Evolutionary conservation across 1,284 basidiomycete genomes (phyloP), one percentile per base, ranked within the genome.

Genomic region (Phellopilus nigrolimitatus): DNA sequence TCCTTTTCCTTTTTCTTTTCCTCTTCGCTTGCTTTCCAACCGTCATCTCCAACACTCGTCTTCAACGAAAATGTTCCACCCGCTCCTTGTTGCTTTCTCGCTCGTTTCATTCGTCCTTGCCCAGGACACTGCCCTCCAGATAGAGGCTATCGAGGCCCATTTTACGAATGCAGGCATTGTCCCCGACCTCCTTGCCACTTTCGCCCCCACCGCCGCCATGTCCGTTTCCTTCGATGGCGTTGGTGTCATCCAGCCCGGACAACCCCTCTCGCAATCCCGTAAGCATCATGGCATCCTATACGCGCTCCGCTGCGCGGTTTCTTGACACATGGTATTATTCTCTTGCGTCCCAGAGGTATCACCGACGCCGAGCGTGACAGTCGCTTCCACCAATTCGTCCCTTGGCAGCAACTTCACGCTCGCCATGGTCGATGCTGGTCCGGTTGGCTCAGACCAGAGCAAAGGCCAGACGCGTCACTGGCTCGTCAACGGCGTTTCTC

Each of bases 381-480:
- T 83, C 50, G 71, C 70, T 2, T 65, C 76, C 13, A 72, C 68
- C 49, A 78, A 78, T 64, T 64, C 71, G 10, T 71, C 73, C 28
- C 60, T 80, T 33, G 62, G 59, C 40, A 74, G 73, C 13, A 73
- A 63, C 31, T 87, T 74, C 66, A 88, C 86, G n/a, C 60, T 90
- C 42, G 69, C 75, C 30, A 84, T 90, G 81, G 75, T 81, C 31
- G 88, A 91, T 60, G 83, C 83, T 13, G 79, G 79, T 55, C 61
- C 74, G 27, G 79, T 82, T 37, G 84, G 83, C 37, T 64, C 71
- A 31, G 72, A 83, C 57, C 68, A 78, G 52, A 64, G 69, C 37
- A 63, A 67, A 8, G 78, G 76, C 17, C 77, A 79, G 57, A 87
- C 79, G 50, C 78, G 87, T 55, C 90, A 91, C 70, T 92, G 88